These are phyloP conservation scores for Cytospora schulzeri DNA, from an alignment of 2,329 filamentous ascomycete genomes.

Conservation along the genomic window DNA sequence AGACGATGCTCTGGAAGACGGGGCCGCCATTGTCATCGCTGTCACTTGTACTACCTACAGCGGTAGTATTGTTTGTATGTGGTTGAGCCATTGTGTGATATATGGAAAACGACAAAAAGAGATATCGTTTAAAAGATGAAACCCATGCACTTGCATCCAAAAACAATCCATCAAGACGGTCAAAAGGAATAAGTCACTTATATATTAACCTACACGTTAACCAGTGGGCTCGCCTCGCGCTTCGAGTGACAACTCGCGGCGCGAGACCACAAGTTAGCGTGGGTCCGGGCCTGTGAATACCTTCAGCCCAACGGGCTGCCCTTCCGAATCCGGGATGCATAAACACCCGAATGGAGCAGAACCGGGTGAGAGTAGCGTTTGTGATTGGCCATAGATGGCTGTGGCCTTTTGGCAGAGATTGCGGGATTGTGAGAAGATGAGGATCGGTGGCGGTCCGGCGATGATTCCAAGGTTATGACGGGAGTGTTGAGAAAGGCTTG, in stretches of 20 bases:
- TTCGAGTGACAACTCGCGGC: conserved; percentile 16
- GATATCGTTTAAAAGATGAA: background rate
- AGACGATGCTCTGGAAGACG: conserved; percentile 18
- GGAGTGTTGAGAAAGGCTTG: conserved; percentile 1
- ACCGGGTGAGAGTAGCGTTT: background rate
- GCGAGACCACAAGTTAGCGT: conserved; percentile 6
- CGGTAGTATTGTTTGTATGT: conserved; percentile 13
- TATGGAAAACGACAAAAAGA: background rate
- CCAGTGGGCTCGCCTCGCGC: conserved; percentile 8
- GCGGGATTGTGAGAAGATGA: background rate
- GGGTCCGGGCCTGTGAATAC: conserved; percentile 17
- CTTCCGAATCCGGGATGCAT: conserved; percentile 11
- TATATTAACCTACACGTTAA: conserved; percentile 6
- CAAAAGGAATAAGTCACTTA: conserved; percentile 13
- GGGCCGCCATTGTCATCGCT: conserved; percentile 1
- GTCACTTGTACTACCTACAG: conserved; percentile 14
- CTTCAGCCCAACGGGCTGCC: conserved; percentile 12
- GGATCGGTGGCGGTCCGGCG: conserved; percentile 5
- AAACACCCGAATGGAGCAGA: background rate
- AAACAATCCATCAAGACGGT: background rate
- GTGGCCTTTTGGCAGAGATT: conserved; percentile 7
- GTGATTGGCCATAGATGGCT: conserved; percentile 3
- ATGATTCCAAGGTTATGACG: conserved; percentile 2
- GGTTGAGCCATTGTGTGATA: conserved; percentile 16
- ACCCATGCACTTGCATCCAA: conserved; percentile 1